Evolutionary conservation across 2,329 filamentous ascomycete genomes (phyloP).

Genomic region (Dichotomopilus funicola): DNA sequence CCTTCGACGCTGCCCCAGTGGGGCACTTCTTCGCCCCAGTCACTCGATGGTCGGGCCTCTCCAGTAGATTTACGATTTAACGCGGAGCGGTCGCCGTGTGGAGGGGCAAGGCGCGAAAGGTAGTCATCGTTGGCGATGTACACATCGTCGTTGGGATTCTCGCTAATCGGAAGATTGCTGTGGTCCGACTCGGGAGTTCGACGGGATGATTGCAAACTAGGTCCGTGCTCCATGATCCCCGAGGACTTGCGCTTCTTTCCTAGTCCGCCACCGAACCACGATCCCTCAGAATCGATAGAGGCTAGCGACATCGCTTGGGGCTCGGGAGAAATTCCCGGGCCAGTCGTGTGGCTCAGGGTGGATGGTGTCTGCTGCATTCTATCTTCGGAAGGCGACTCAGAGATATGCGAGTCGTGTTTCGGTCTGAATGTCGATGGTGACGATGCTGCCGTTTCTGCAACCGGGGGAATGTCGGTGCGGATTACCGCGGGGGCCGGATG

Average conservation of each 20-base stretch:
- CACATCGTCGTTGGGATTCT: conserved; percentile 57
- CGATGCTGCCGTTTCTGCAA: conserved; percentile 21
- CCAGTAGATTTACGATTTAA: conserved; percentile 39
- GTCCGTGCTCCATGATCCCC: conserved; percentile 27
- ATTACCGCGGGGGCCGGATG: conserved; percentile 25
- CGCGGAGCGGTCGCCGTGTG: conserved; percentile 22
- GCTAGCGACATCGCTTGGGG: conserved; percentile 78
- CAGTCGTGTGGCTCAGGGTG: conserved; percentile 34
- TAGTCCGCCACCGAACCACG: conserved; percentile 80
- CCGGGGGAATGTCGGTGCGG: conserved; percentile 15
- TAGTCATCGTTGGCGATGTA: conserved; percentile 66
- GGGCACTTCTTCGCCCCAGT: conserved; percentile 49
- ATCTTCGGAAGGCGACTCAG: conserved; percentile 37
- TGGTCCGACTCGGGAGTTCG: conserved; percentile 35
- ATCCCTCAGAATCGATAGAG: conserved; percentile 91
- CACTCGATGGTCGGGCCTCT: conserved; percentile 51
- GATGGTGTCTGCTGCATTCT: conserved; percentile 40
- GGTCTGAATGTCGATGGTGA: conserved; percentile 25
- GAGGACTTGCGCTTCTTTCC: conserved; percentile 37
- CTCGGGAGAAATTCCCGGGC: conserved; percentile 45
- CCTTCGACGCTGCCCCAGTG: conserved; percentile 46
- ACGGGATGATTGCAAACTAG: conserved; percentile 27
- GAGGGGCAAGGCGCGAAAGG: conserved; percentile 47
- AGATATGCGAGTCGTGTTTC: conserved; percentile 41
- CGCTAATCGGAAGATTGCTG: conserved; percentile 36